Evolutionary conservation across 768 basidiomycete species (phyloP).

Genomic region (Mycena latifolia): DNA sequence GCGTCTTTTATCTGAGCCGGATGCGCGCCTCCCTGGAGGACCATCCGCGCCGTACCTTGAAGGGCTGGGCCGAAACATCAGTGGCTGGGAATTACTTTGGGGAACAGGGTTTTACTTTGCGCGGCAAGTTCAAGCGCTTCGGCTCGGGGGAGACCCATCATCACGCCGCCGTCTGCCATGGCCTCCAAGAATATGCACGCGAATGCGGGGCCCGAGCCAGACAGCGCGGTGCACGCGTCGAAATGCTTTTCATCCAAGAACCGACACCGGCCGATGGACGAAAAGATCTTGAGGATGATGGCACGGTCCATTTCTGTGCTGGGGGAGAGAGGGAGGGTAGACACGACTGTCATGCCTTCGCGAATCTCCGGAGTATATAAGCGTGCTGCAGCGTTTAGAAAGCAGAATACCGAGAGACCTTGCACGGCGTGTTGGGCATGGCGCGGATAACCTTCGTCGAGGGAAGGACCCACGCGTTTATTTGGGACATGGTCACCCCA

Average conservation of each 20-base stretch:
- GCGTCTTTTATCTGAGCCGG: conserved; percentile 98
- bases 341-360: conserved; percentile 98
- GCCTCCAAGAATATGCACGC: conserved; percentile 97
- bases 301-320: conserved; percentile 70
- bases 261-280: conserved; percentile 94
- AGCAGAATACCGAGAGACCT: conserved; percentile 58
- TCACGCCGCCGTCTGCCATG: conserved; percentile 98
- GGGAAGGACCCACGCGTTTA: conserved; percentile 78
- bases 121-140: conserved; percentile 96
- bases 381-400: neutral
- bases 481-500: conserved; percentile 91
- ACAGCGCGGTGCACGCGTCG: conserved; percentile 97
- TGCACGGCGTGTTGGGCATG: conserved; percentile 99
- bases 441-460: conserved; percentile 91
- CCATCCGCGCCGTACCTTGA: conserved; percentile 98
- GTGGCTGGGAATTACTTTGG: neutral
- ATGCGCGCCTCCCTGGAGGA: conserved; percentile 87
- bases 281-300: conserved; percentile 94
- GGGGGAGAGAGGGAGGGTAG: conserved; percentile 69
- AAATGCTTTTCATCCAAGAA: conserved; percentile 99
- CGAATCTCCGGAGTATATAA: conserved; percentile 75
- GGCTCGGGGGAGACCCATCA: conserved; percentile 97
- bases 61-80: conserved; percentile 68
- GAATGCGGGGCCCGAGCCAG: conserved; percentile 97
- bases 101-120: conserved; percentile 73